Base-by-base conservation (phyloP, 176 grass and related monocot genomes). In the Musa schizocarpa region DNA sequence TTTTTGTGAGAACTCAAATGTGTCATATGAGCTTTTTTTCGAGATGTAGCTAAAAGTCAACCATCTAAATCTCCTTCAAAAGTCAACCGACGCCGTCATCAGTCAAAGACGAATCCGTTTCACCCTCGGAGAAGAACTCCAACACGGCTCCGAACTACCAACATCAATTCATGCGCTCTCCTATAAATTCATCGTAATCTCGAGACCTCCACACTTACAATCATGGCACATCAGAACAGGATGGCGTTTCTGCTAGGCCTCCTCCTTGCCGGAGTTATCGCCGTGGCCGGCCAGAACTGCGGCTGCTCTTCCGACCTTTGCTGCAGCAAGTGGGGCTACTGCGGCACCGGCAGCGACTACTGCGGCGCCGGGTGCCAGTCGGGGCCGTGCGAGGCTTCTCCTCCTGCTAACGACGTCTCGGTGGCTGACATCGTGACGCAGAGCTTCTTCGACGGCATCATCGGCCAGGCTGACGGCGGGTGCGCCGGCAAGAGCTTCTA, bases 301-400 rank as follows among this genome's bases (percentile, higher is more conserved):
- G 84, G 81, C 78, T 90, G 88, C 79, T 67, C 75, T 16, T 10
- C 65, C 20, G 68, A 0, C 1, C 66, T 20, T 70, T 90, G 88
- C 75, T 90, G 88, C 88, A 90, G 84, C 88, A 1, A 1, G 16
- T 90, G n/a, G 52, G 84, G 88, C 1, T 87, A 2, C 81, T 90
- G 88, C 84, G 84, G 84, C 78, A 16, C 17, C 43, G 79, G 78
- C 71, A 8, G 0, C 0, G 78, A 61, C 20, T 79, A 90, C 81
- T 90, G 88, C 84, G 78, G 88, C 66, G 53, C 4, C 29, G 88
- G 71, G 20, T 92, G 85, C 89, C 89, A 51, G 13, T 9, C 16
- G 49, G 89, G 83, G 0, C 83, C 83, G 34, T 92, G 86, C 77
- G 6, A 49, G 49, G 16, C 86, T 58, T 88, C 83, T 50, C 82